Percentiles rank a stretch among this genome's conserved stretches.
Evolutionary conservation across 805 yeast genomes (phyloP).

Genomic region (Myxozyma mucilagina): DNA sequence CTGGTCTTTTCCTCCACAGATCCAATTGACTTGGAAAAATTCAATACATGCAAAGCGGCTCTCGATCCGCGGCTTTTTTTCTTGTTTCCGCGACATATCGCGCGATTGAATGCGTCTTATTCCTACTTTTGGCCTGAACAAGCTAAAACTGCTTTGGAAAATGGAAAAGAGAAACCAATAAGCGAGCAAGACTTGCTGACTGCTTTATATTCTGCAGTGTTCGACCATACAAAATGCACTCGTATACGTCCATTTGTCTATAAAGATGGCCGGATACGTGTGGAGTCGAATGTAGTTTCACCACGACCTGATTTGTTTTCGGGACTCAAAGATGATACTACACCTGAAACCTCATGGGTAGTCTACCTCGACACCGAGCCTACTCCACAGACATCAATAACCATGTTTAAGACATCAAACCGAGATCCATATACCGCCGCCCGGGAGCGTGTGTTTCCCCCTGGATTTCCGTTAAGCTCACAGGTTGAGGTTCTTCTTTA

Average conservation of each 20-base stretch:
- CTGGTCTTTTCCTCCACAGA: slow-evolving; percentile 13
- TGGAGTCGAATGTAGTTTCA: slow-evolving; percentile 11
- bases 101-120: slow-evolving; percentile 22
- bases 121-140: slow-evolving; percentile 24
- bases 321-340: slow-evolving; percentile 21
- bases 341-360: slow-evolving; percentile 48
- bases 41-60: slow-evolving; percentile 14
- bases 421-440: slow-evolving; percentile 66
- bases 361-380: slow-evolving; percentile 61
- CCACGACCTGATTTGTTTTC: slow-evolving; percentile 22
- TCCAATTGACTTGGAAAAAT: slow-evolving; percentile 3
- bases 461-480: slow-evolving; percentile 27
- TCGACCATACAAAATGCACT: slow-evolving; percentile 9
- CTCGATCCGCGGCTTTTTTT: slow-evolving; percentile 23
- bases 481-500: slow-evolving; percentile 67
- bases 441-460: slow-evolving; percentile 50
- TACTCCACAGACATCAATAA: slow-evolving; percentile 65
- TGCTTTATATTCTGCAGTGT: slow-evolving; percentile 24
- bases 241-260: slow-evolving; percentile 20
- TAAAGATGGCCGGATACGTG: slow-evolving; percentile 12
- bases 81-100: slow-evolving; percentile 28
- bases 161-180: not conserved
- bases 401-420: slow-evolving; percentile 83
- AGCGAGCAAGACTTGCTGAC: slow-evolving; percentile 3
- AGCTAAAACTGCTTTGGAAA: not conserved